Base-by-base conservation (phyloP, 2,329 filamentous ascomycete species). In the Ascocoryne sarcoides region DNA sequence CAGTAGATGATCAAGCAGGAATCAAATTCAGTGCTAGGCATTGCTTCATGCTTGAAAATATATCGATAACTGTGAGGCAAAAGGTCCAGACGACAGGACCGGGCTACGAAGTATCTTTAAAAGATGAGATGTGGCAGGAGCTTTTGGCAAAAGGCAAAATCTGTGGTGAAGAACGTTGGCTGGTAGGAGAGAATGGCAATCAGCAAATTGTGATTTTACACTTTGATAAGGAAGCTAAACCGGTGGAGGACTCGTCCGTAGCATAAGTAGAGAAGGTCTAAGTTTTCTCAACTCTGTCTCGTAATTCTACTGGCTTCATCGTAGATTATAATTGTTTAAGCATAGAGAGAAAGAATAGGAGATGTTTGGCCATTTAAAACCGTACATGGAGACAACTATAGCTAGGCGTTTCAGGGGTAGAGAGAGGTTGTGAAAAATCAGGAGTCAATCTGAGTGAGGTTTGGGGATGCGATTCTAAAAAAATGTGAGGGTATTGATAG, bases 401-500 rank as follows among this genome's bases (percentile, higher is more conserved):
- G 7, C 71, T 63, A 45, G 66, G 69, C 23, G 66, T 59, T 57
- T 56, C 29, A 38, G 62, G 57, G 32, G 69, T 72, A 26, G 23
- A 26, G 23, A 7, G 23, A 26, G 23, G 23, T 7, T 7, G 23
- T 26, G 23, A 12, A 26, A 12, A 66, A 69, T 38, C 71, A 71
- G 41, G 76, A 81, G 53, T 57, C 65, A 12, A 76, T 75, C 10
- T 63, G 75, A 21, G 76, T 88, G n/a, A 62, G 70, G 9, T 84
- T 87, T 55, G 65, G 83, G 3, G 71, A 82, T 23, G 65, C 65
- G 10, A 78, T 88, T 21, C 82, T 83, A n/a, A 87, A 84, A 65
- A 84, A 82, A n/a, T n/a, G n/a, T n/a, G n/a, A n/a, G n/a, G n/a
- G n/a, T n/a, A n/a, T n/a, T n/a, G n/a, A n/a, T n/a, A n/a, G n/a